Evolutionary conservation across 805 yeast genomes (phyloP), one percentile per base, ranked within the genome.

Genomic region (Myxozyma udenii): DNA sequence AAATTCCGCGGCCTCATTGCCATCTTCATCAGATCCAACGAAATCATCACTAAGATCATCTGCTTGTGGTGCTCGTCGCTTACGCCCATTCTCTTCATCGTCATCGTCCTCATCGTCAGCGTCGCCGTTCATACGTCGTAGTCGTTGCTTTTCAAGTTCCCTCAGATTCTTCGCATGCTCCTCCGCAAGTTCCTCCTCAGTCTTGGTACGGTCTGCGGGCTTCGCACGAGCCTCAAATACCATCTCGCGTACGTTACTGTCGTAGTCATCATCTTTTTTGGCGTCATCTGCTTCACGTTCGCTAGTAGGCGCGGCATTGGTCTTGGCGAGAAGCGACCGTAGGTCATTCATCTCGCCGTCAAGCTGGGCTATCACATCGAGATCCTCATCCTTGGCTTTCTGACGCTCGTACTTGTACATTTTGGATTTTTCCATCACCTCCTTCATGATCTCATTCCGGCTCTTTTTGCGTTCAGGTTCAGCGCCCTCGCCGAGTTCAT

Each of bases 371-470:
- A 71, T 69, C 3, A 61, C 50, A 2, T 63, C 68, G 26, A 56
- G 62, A 46, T 73, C 74, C 23, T 67, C 67, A 22, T 66, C 69
- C 35, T 68, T 68, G 3, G 69, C 71, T 47, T 64, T 62, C 54
- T 73, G 77, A 3, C 77, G 61, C 52, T 69, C 74, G 24, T 62
- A 62, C 48, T 74, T 73, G 57, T 73, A 64, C 64, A 68, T 53
- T 51, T 73, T 73, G 5, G 74, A 71, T 58, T 62, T 73, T 12
- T 73, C 74, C 41, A 73, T 73, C 44, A 71, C 68, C 53, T 71
- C 76, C 55, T 69, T 67, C 76, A 74, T 71, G 18, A 74, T 69
- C 45, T 73, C 77, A 25, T 66, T 68, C 61, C 71, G 70, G 45
- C 69, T 55, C 64, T 68, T 73, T 48, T 65, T 67, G 38, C 64